A percentile compares a stretch with the other conserved stretches of the same genome.
phyloP scores from a whole-genome alignment of 805 yeast genomes.

The Yarrowia sp. region DNA sequence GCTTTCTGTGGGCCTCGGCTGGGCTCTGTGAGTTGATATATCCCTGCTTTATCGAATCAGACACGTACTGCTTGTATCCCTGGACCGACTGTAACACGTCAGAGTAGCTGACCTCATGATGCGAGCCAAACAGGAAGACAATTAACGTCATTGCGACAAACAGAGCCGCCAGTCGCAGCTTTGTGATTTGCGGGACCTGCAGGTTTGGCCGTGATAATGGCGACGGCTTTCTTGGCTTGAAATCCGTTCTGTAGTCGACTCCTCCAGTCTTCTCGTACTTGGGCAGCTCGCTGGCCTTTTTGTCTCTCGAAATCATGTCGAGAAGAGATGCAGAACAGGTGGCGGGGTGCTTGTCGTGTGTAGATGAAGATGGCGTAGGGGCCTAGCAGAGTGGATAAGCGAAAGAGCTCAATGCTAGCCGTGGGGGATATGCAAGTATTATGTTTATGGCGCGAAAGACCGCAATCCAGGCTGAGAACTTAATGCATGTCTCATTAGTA shows the following conservation, averaged over 20 bases:
- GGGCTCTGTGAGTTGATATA: slow-evolving; percentile 25
- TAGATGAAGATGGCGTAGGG: not conserved
- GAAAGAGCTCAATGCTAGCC: slow-evolving; percentile 15
- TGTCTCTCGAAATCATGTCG: slow-evolving; percentile 36
- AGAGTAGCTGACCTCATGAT: slow-evolving; percentile 7
- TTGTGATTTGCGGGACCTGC: slow-evolving; percentile 20
- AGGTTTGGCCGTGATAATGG: slow-evolving; percentile 24
- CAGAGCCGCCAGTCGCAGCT: slow-evolving; percentile 6
- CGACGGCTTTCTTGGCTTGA: slow-evolving; percentile 35
- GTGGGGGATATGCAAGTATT: slow-evolving; percentile 25
- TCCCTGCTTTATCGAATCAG: slow-evolving; percentile 35
- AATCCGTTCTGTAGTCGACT: slow-evolving; percentile 19
- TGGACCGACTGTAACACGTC: slow-evolving; percentile 14
- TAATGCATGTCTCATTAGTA: slow-evolving; percentile 16
- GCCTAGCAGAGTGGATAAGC: slow-evolving; percentile 1
- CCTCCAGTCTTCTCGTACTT: slow-evolving; percentile 32
- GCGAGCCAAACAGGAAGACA: slow-evolving; percentile 15
- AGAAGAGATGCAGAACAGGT: slow-evolving; percentile 14
- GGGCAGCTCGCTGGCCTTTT: slow-evolving; percentile 34
- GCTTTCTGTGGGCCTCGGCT: slow-evolving; percentile 28
- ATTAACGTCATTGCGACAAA: slow-evolving; percentile 9
- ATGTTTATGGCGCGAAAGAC: slow-evolving; percentile 37
- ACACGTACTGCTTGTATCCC: slow-evolving; percentile 30
- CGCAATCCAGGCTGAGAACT: slow-evolving; percentile 38
- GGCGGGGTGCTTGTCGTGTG: not conserved